Conservation (phyloP, 805 yeast species). For the Cephaloascus albidus region DNA sequence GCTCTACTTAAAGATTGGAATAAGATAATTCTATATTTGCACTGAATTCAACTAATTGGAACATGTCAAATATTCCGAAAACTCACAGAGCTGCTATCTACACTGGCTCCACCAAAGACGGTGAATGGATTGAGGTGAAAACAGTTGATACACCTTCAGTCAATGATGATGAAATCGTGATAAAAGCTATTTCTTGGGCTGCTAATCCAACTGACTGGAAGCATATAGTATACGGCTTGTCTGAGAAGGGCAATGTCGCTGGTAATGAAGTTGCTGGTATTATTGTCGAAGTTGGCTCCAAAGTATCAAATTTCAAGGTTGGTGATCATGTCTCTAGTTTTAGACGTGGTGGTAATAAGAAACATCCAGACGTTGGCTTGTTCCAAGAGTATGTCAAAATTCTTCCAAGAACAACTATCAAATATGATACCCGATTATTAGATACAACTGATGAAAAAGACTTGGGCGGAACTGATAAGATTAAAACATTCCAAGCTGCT, state of each 20-base stretch:
- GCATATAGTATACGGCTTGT: constrained; percentile 31
- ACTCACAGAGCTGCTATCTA: too few species aligned
- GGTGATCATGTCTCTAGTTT: constrained; percentile 52
- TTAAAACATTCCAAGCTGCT: constrained; percentile 11
- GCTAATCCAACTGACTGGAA: constrained; percentile 70
- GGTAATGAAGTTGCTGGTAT: constrained; percentile 59
- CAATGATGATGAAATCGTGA: constrained; percentile 26
- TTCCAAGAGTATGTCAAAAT: constrained; percentile 45
- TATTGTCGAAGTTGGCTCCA: constrained; percentile 42
- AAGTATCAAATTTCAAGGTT: constrained; percentile 25
- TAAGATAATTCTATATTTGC: too few species aligned
- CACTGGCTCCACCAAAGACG: too few species aligned
- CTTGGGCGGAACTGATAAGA: constrained; percentile 12
- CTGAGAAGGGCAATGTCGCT: constrained; percentile 35
- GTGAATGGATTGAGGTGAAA: constrained; percentile 11
- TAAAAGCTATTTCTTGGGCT: constrained; percentile 46
- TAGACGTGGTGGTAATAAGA: constrained; percentile 41
- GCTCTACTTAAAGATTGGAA: too few species aligned
- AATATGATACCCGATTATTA: constrained; percentile 16
- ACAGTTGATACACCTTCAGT: constrained; percentile 22
- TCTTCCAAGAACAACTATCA: constrained; percentile 24
- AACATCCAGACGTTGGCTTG: constrained; percentile 38
- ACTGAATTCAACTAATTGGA: too few species aligned
- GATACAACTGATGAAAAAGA: constrained; percentile 14
- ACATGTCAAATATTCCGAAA: too few species aligned